These are phyloP conservation scores for Colletotrichum gloeosporioides DNA, from an alignment of 2,329 filamentous ascomycete genomes.

Conservation along the genomic window DNA sequence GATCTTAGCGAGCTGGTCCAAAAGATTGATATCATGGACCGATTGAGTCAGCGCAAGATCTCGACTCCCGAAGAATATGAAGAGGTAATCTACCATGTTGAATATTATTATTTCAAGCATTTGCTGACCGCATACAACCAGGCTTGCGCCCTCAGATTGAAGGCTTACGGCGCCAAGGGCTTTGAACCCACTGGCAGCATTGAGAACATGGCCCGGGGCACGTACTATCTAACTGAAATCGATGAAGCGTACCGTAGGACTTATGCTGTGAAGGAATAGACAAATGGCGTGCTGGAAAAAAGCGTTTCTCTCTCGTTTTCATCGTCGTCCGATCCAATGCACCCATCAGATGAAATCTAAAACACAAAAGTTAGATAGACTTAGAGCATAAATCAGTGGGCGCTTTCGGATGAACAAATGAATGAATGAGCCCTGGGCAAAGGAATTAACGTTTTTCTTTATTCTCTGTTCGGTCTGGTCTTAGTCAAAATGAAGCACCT, in stretches of 20 bases:
- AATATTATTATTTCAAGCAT: accelerated
- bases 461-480: no score
- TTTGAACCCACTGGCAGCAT: neutral
- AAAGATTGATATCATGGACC: conserved; percentile 3
- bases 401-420: no score
- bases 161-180: neutral
- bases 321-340: no score
- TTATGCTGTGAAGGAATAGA: neutral
- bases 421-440: no score
- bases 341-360: no score
- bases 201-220: neutral
- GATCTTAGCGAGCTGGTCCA: neutral
- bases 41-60: neutral
- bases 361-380: no score
- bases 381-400: no score
- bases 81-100: neutral
- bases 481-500: no score
- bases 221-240: neutral
- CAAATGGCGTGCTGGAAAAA: neutral
- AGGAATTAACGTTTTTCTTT: no score
- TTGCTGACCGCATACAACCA: neutral
- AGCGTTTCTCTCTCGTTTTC: no score
- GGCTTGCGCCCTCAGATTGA: neutral
- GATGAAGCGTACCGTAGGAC: neutral
- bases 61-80: neutral